phyloP scores from a whole-genome alignment of 805 yeast genomes.

The Brettanomyces sp. region DNA sequence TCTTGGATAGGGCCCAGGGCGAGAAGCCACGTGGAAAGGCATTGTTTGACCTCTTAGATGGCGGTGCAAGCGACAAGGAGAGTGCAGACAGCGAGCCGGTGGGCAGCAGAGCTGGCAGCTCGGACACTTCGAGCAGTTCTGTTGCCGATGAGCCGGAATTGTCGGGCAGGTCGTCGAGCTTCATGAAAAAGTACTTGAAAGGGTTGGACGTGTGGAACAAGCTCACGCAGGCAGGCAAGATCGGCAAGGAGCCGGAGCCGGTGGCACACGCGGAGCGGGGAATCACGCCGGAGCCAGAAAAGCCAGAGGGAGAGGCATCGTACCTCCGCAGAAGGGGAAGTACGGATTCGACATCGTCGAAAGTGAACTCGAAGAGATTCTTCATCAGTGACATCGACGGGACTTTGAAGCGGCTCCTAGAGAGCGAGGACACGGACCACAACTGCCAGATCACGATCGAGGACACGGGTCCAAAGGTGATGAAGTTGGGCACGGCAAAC shows the following conservation, averaged over 20 bases:
- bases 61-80: background rate
- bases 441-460: slow-evolving; percentile 81
- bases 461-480: slow-evolving; percentile 77
- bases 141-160: no score
- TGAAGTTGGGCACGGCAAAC: slow-evolving; percentile 72
- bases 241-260: background rate
- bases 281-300: background rate
- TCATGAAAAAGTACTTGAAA: background rate
- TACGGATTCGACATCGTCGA: slow-evolving; percentile 37
- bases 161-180: background rate
- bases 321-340: slow-evolving; percentile 37
- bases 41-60: background rate
- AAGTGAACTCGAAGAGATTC: slow-evolving; percentile 36
- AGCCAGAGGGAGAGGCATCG: background rate
- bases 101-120: no score
- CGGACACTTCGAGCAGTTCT: no score
- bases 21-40: slow-evolving; percentile 1
- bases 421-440: slow-evolving; percentile 76
- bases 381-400: slow-evolving; percentile 67
- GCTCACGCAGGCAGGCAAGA: background rate
- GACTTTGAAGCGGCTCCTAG: slow-evolving; percentile 59
- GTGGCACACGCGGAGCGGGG: background rate
- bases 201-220: slow-evolving; percentile 1
- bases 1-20: background rate
- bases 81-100: background rate